phyloP scores from a whole-genome alignment of 371 early-diverging fungal species.

The Mycotypha africana region DNA sequence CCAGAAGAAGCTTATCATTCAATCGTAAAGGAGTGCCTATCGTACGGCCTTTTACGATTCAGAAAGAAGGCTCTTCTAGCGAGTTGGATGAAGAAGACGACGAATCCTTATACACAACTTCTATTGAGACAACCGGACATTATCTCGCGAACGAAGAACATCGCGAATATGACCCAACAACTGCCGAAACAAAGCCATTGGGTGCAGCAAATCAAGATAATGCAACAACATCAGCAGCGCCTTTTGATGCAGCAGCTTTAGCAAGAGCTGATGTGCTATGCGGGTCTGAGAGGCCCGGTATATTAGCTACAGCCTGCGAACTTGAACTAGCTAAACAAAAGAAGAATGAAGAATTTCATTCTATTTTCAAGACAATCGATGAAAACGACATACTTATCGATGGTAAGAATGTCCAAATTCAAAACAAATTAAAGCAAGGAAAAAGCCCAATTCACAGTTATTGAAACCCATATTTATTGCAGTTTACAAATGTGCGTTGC shows the following conservation, averaged over 20 bases:
- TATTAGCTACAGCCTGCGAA: slow-evolving; percentile 26
- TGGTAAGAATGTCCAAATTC: too few relatives aligned
- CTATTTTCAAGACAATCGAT: slow-evolving; percentile 51
- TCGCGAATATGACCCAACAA: too few relatives aligned
- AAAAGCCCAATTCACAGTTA: not conserved
- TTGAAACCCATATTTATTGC: too few relatives aligned
- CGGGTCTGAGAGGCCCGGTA: slow-evolving; percentile 15
- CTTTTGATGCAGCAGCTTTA: not conserved
- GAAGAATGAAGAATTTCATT: slow-evolving; percentile 50
- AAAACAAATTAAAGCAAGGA: too few relatives aligned
- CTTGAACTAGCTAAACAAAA: slow-evolving; percentile 34
- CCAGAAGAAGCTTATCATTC: too few relatives aligned
- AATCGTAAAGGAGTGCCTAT: too few relatives aligned
- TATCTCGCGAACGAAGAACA: too few relatives aligned
- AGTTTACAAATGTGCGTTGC: slow-evolving; percentile 90
- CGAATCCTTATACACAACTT: slow-evolving; percentile 1
- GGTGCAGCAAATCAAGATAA: too few relatives aligned
- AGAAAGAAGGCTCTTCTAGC: too few relatives aligned
- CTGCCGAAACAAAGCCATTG: too few relatives aligned
- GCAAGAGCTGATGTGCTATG: slow-evolving; percentile 8
- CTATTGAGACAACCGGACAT: not conserved
- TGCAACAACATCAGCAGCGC: too few relatives aligned
- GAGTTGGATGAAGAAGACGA: too few relatives aligned
- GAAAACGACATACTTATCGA: slow-evolving; percentile 53
- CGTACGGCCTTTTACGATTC: slow-evolving; percentile 2